These are phyloP conservation scores for Malassezia sympodialis DNA, from an alignment of 1,284 basidiomycete species.

Conservation along the genomic window DNA sequence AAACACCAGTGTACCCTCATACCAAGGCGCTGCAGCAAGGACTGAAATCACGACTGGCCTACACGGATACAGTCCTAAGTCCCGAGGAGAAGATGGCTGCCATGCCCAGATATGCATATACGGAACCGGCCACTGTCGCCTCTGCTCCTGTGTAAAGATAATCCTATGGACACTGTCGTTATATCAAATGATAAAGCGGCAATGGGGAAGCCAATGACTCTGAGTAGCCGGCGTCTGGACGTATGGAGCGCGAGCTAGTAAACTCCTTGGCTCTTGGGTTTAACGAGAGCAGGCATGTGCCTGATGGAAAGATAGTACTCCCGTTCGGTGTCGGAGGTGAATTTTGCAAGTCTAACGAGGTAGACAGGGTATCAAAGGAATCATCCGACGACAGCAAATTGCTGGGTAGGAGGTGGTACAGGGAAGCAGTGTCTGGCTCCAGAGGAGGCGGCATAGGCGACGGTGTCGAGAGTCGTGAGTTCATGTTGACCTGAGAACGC, in stretches of 20 bases:
- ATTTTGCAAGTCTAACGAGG: background rate
- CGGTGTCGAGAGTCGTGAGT: background rate
- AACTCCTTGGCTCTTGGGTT: background rate
- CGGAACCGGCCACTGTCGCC: background rate
- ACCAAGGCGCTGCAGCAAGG: conserved; percentile 16
- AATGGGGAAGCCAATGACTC: background rate
- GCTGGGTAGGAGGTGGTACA: background rate
- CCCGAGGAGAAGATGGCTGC: conserved; percentile 28
- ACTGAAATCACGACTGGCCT: conserved; percentile 22
- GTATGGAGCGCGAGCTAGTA: background rate
- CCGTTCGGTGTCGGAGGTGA: background rate
- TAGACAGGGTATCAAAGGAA: background rate
- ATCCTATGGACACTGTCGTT: background rate
- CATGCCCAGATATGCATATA: conserved; percentile 12
- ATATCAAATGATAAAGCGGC: background rate
- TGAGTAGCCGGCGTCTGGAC: background rate
- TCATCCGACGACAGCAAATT: background rate
- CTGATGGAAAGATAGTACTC: background rate
- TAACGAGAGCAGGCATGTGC: background rate
- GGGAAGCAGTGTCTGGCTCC: background rate
- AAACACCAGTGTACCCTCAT: conserved; percentile 12
- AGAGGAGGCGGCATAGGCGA: background rate
- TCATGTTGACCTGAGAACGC: background rate
- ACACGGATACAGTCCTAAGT: conserved; percentile 18
- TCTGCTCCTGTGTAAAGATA: background rate